A percentile compares a stretch with the other conserved stretches of the same genome.
These are phyloP conservation scores for Dillenia turbinata DNA, from an alignment of 164 flowering plant species.

Conservation along the genomic window DNA sequence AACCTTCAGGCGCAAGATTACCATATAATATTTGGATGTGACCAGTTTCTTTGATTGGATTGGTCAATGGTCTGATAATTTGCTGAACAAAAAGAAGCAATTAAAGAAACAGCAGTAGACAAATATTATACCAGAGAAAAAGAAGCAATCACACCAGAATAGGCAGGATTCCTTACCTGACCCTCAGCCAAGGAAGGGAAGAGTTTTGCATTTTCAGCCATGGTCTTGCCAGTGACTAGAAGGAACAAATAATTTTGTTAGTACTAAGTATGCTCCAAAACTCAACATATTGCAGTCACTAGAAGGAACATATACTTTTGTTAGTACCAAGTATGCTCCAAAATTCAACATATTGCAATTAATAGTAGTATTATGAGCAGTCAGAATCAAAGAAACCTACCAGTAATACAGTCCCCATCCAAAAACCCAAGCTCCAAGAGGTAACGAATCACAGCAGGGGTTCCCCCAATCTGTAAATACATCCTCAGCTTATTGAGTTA, in stretches of 20 bases:
- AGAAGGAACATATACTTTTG: neutral
- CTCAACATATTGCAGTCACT: neutral
- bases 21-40: slow-evolving; percentile 91
- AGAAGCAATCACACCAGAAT: no score
- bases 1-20: slow-evolving; percentile 94
- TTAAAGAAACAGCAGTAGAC: no score
- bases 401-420: slow-evolving; percentile 95
- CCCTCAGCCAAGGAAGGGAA: slow-evolving; percentile 69
- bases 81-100: slow-evolving; percentile 39
- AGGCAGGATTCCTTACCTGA: slow-evolving; percentile 47
- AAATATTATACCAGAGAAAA: no score
- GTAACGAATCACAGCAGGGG: slow-evolving; percentile 85
- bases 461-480: slow-evolving; percentile 77
- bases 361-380: neutral
- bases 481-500: neutral
- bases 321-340: no score
- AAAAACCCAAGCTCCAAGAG: slow-evolving; percentile 74
- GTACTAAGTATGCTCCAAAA: neutral
- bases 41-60: slow-evolving; percentile 90
- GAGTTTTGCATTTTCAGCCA: slow-evolving; percentile 75
- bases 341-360: neutral
- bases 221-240: slow-evolving; percentile 90
- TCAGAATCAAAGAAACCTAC: slow-evolving; percentile 27
- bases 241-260: neutral
- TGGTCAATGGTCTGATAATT: slow-evolving; percentile 67